Conservation (phyloP, 345 rosid genomes). For the Barbarea vulgaris region DNA sequence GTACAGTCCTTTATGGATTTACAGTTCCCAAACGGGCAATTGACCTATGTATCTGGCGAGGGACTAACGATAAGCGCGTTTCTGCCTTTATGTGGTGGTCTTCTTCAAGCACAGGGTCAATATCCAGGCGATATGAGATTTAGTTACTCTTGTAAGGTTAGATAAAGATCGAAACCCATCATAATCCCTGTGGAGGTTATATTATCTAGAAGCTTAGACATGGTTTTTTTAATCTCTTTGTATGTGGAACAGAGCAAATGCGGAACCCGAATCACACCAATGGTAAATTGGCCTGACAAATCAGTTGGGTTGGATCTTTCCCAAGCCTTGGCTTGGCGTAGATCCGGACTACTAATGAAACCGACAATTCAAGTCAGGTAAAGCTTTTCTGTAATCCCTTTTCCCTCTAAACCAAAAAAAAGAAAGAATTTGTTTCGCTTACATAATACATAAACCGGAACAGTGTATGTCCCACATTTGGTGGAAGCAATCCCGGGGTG, state of each 20-base stretch:
- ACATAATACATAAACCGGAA: neutral
- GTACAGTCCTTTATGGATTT: constrained; percentile 85
- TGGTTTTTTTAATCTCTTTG: constrained; percentile 9
- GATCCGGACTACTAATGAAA: constrained; percentile 84
- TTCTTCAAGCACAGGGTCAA: constrained; percentile 97
- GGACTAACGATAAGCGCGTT: constrained; percentile 90
- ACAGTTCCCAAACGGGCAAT: constrained; percentile 95
- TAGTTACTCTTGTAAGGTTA: constrained; percentile 90
- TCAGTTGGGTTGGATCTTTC: constrained; percentile 70
- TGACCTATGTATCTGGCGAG: constrained; percentile 91
- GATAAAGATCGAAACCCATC: neutral
- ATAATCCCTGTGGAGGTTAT: neutral
- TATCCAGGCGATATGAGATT: constrained; percentile 98
- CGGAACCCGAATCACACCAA: constrained; percentile 88
- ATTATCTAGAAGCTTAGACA: neutral
- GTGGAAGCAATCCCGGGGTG: constrained; percentile 87
- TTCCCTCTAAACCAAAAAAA: neutral
- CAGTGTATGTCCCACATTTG: constrained; percentile 80
- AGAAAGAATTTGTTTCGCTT: neutral
- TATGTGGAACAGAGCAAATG: constrained; percentile 63
- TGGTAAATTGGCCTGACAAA: constrained; percentile 90
- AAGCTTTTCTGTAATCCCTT: too few species aligned
- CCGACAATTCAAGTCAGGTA: constrained; percentile 87
- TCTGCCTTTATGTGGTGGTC: constrained; percentile 81
- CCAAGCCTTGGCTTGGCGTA: constrained; percentile 92